Base-by-base conservation (phyloP, 495 filamentous ascomycete species). In the Choiromyces venosus region DNA sequence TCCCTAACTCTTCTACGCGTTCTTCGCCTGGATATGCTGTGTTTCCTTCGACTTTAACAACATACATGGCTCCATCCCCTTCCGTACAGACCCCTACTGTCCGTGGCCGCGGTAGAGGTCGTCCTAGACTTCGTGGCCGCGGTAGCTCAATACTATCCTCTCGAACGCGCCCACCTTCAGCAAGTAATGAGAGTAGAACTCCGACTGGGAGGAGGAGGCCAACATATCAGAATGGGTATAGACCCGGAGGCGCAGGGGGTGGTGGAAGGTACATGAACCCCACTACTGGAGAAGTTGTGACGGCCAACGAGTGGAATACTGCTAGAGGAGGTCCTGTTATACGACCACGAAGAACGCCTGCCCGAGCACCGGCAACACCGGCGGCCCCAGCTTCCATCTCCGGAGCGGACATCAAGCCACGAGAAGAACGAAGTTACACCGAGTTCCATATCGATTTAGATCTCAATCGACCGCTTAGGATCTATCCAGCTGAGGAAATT, bases 391-490 rank as follows among this genome's bases (percentile, higher is more conserved):
- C 92, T 46, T 93, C 93, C 36, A 12, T 61, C 52, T 87, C 93
- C 36, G 92, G 92, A 67, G 91, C 94, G 76, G 93, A 90, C 74
- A 97, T 97, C 83, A 98, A 99, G 81, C 95, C 95, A 4, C 87
- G 95, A 72, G 95, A 99, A 82, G 95, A 99, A 83, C 89, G 94
- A 71, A 91, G 92, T 19, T 99, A 94, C 91, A 92, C 96, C 79
- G 96, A 98, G 82, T 98, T 97, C 70, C 95, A 99, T 82, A 93
- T 91, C 18, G 91, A 97, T 78, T 87, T 99, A 42, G 94, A 98
- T 82, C 91, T 96, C 73, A 92, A 95, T 66, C 86, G 86, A 37
- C 87, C 85, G 25, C 89, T 98, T 67, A 88, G 88, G 52, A 85
- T 97, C 3, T 95, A 94, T 81, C 87, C 86, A 46, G 88, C 93